Base-by-base conservation (phyloP, 768 basidiomycete genomes). In the Coprinellus micaceus region DNA sequence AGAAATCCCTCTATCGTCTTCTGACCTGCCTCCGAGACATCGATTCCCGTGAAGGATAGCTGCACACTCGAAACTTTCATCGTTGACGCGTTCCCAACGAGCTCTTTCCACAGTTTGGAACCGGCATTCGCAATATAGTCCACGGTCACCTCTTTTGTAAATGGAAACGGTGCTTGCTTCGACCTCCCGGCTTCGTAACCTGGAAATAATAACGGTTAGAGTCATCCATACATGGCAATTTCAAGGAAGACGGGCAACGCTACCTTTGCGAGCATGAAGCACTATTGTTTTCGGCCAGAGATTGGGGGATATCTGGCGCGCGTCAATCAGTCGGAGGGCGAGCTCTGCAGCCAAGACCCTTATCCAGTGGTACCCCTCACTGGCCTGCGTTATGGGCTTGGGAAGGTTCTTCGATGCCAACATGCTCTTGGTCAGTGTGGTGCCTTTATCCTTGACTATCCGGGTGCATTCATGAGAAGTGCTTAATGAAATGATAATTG, bases 201-300 rank as follows among this genome's bases (percentile, higher is more conserved):
- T 90, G 54, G 13, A 53, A 26, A 57, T 48, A 6, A 33, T n/a
- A n/a, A n/a, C n/a, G n/a, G 44, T 7, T 52, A 22, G 59, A 51
- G 45, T 22, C 53, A 28, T 61, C 49, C 29, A 24, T 25, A 24
- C 54, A 33, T 17, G 7, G 22, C 25, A 17, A 44, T 12, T 44
- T 46, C 12, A 21, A 24, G 9, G 28, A n/a, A 17, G 40, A 37
- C 10, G 39, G 13, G 36, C 15, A 48, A 39, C n/a, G 43, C 28
- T 53, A 82, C 93, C 88, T 77, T 87, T 85, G 26, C 89, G 78
- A 26, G 84, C 80, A 60, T 87, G 84, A 29, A 99, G 71, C 17
- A 89, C 92, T 44, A 99, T 76, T 0, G 90, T 89, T 71, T 92
- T 98, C 0, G 97, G 97, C 97, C 96, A 96, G 7, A 92, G 64